These are phyloP conservation scores for Chloropicon primus DNA, from an alignment of 139 green algal genomes.

Conservation along the genomic window DNA sequence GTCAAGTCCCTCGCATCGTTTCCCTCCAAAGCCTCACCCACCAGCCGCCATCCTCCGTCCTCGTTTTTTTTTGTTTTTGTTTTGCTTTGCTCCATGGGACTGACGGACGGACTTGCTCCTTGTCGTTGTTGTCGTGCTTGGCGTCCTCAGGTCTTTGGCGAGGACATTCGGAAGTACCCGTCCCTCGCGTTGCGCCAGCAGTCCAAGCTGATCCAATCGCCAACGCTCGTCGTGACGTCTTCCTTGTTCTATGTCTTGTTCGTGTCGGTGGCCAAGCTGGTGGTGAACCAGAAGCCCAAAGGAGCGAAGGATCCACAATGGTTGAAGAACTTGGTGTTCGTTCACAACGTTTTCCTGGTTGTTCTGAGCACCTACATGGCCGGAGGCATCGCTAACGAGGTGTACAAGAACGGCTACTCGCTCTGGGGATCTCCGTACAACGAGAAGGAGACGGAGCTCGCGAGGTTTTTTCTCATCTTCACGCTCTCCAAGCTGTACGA, in stretches of 20 bases:
- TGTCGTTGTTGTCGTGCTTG: too few relatives aligned
- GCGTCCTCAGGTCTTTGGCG: not conserved
- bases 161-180: not conserved
- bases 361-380: constrained; percentile 38
- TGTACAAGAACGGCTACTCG: constrained; percentile 19
- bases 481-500: constrained; percentile 56
- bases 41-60: too few relatives aligned
- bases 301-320: constrained; percentile 13
- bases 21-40: too few relatives aligned
- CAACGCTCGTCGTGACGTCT: not conserved
- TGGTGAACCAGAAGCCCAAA: constrained; percentile 4
- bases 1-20: too few relatives aligned
- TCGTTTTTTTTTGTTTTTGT: not conserved
- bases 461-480: constrained; percentile 43
- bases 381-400: constrained; percentile 17
- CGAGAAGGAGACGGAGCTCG: constrained; percentile 15
- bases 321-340: constrained; percentile 25
- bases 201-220: not conserved
- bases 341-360: constrained; percentile 45
- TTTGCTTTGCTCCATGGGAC: too few relatives aligned
- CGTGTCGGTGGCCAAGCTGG: not conserved
- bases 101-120: too few relatives aligned
- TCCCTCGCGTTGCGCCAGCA: not conserved
- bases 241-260: not conserved
- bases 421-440: constrained; percentile 40